A percentile compares a stretch with the other conserved stretches of the same genome.
Evolutionary conservation across 2,329 filamentous ascomycete species (phyloP).

Genomic region (Ampelomyces quisqualis): DNA sequence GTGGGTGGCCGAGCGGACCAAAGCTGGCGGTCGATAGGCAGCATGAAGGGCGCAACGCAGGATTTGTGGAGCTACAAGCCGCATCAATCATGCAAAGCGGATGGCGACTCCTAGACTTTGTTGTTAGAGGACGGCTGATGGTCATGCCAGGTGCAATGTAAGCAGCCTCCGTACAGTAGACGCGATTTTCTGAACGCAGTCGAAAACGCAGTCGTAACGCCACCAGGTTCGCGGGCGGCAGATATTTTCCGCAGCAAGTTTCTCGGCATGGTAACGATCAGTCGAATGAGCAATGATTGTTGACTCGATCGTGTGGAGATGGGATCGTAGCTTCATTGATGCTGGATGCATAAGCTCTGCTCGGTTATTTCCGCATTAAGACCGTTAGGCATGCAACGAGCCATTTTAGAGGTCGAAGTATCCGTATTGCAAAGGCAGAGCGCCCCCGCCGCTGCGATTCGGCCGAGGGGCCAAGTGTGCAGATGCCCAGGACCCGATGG

Average conservation of each 20-base stretch:
- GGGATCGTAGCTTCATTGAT: not conserved
- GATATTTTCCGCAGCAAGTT: too few species aligned
- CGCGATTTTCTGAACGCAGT: slow-evolving; percentile 16
- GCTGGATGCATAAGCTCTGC: slow-evolving; percentile 1
- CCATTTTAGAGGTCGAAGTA: slow-evolving; percentile 9
- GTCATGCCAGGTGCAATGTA: slow-evolving; percentile 14
- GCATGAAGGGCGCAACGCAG: slow-evolving; percentile 11
- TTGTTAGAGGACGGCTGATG: slow-evolving; percentile 10
- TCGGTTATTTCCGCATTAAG: slow-evolving; percentile 10
- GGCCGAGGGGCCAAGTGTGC: slow-evolving; percentile 24
- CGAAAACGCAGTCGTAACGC: slow-evolving; percentile 8
- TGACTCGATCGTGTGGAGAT: not conserved
- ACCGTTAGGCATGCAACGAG: slow-evolving; percentile 8
- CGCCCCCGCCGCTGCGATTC: slow-evolving; percentile 15
- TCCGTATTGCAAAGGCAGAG: slow-evolving; percentile 12
- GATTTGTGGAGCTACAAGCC: slow-evolving; percentile 7
- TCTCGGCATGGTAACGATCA: too few species aligned
- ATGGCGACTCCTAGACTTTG: slow-evolving; percentile 2
- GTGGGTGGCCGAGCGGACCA: not conserved
- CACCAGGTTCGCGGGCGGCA: too few species aligned
- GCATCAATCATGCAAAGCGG: slow-evolving; percentile 9
- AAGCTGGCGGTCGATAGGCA: slow-evolving; percentile 24
- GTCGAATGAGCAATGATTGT: too few species aligned
- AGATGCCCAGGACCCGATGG: slow-evolving; percentile 7
- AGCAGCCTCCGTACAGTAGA: slow-evolving; percentile 19